phyloP scores from a whole-genome alignment of 2,329 filamentous ascomycete species.

The Zopfia rhizophila region DNA sequence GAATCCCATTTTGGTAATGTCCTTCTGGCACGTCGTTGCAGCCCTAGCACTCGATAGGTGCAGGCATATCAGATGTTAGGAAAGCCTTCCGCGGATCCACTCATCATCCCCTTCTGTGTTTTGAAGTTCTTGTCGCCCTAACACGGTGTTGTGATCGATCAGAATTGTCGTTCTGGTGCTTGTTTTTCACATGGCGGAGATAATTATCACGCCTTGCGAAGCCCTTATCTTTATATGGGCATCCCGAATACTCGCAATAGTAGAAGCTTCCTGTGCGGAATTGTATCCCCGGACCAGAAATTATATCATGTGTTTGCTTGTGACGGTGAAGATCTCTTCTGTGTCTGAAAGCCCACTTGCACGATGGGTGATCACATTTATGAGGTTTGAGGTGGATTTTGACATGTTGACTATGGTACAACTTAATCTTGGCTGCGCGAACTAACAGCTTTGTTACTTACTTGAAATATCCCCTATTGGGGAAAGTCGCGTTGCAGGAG shows the following conservation, averaged over 20 bases:
- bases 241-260: constrained; percentile 7
- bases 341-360: constrained; percentile 6
- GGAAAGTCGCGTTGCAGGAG: too few species aligned
- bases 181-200: constrained; percentile 12
- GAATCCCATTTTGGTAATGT: not conserved
- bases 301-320: constrained; percentile 1
- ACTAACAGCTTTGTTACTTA: too few species aligned
- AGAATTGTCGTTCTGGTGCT: constrained; percentile 19
- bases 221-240: constrained; percentile 4
- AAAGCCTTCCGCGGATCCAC: too few species aligned
- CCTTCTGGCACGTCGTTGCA: not conserved
- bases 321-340: constrained; percentile 6
- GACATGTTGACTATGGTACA: too few species aligned
- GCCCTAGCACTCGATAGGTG: constrained; percentile 33
- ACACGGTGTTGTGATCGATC: constrained; percentile 7
- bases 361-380: constrained; percentile 1
- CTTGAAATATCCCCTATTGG: too few species aligned
- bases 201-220: constrained; percentile 14
- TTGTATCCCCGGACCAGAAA: not conserved
- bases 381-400: constrained; percentile 2
- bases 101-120: not conserved
- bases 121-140: not conserved
- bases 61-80: too few species aligned
- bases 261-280: constrained; percentile 6
- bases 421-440: too few species aligned